These are phyloP conservation scores for Jaapia argillacea DNA, from an alignment of 768 basidiomycete species.

Conservation along the genomic window DNA sequence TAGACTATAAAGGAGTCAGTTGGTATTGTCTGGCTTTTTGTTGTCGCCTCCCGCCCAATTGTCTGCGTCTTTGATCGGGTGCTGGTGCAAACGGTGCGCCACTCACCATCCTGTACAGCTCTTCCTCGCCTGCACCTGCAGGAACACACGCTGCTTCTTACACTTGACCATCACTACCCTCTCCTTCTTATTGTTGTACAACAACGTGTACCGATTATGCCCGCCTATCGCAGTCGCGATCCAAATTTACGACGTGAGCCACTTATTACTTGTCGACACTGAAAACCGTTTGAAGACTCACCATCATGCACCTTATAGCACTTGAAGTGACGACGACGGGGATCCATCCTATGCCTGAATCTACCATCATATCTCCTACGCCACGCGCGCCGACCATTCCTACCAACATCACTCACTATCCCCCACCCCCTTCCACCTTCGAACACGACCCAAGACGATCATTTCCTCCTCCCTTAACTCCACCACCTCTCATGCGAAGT, in stretches of 20 bases:
- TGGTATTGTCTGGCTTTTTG: neutral
- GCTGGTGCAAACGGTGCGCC: neutral
- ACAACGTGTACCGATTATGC: constrained; percentile 43
- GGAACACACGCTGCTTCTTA: neutral
- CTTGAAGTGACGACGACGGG: constrained; percentile 74
- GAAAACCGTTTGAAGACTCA: neutral
- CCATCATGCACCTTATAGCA: constrained; percentile 29
- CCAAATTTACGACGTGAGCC: constrained; percentile 41
- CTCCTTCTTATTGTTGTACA: neutral
- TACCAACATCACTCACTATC: constrained; percentile 16
- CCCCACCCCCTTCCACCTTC: constrained; percentile 44
- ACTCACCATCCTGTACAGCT: neutral
- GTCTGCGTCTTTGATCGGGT: neutral
- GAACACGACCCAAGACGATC: constrained; percentile 35
- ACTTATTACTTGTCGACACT: constrained; percentile 7
- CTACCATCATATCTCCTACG: constrained; percentile 54
- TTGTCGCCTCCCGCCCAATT: neutral
- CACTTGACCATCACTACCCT: neutral
- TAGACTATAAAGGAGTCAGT: neutral
- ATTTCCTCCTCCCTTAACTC: constrained; percentile 17
- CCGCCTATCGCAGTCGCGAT: constrained; percentile 72
- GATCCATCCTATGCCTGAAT: constrained; percentile 32
- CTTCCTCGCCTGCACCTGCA: neutral
- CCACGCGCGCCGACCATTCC: constrained; percentile 63
- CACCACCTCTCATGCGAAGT: constrained; percentile 30